Conservation (phyloP, 768 basidiomycete species). For the Tylopilus felleus region DNA sequence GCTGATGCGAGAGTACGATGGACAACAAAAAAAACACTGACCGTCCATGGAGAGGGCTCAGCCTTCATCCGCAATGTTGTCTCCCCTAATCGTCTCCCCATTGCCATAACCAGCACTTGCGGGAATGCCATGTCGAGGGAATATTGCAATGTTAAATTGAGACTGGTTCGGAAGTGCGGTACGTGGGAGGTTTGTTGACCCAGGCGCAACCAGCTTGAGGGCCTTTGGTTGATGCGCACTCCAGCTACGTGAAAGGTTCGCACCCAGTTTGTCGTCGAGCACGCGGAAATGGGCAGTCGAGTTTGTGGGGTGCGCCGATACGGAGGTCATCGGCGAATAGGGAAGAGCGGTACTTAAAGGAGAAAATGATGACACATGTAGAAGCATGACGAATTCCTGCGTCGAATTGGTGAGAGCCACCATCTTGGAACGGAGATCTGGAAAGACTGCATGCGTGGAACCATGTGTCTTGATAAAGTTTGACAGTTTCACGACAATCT, state of each 20-base stretch:
- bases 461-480: constrained; percentile 67
- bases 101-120: constrained; percentile 9
- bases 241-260: constrained; percentile 55
- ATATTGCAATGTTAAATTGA: constrained; percentile 40
- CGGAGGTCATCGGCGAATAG: constrained; percentile 54
- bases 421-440: constrained; percentile 65
- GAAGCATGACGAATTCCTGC: constrained; percentile 81
- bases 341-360: constrained; percentile 52
- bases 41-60: constrained; percentile 27
- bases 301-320: constrained; percentile 20
- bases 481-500: constrained; percentile 78
- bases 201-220: constrained; percentile 35
- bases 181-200: constrained; percentile 39
- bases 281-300: constrained; percentile 18
- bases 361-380: constrained; percentile 82
- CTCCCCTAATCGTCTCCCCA: constrained; percentile 15
- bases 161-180: constrained; percentile 53
- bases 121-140: constrained; percentile 17
- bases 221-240: constrained; percentile 49
- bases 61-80: constrained; percentile 26
- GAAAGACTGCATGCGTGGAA: constrained; percentile 51
- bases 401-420: constrained; percentile 77
- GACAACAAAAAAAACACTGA: constrained; percentile 3
- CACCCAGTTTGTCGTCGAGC: constrained; percentile 48
- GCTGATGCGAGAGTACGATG: neutral